Evolutionary conservation across 2,329 filamentous ascomycete genomes (phyloP), one percentile per base, ranked within the genome.

Genomic region (Fusarium armeniacum): DNA sequence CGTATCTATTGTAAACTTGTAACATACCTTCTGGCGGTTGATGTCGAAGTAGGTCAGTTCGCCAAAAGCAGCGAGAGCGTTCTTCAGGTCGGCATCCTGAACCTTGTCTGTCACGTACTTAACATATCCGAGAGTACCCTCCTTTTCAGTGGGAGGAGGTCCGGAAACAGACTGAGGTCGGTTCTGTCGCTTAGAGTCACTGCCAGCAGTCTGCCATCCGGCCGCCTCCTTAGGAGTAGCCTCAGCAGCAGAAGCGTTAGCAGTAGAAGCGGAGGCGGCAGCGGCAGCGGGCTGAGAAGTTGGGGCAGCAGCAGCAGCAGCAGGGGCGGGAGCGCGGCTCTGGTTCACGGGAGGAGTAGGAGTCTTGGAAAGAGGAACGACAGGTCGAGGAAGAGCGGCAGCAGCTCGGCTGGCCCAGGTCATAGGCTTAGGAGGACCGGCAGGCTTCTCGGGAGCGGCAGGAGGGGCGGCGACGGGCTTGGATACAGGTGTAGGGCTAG

Each of bases 51-150:
- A 90, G 58, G 85, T 84, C 60, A 94, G 80, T 76, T 91, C 87
- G 69, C 93, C 91, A 72, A 90, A 94, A 73, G 90, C 88, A 73
- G 89, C 85, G 53, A 99, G 84, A 56, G 89, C 86, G 55, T 86
- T 85, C 79, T 87, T 91, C 63, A 99, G 85, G 47, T 93, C 88
- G 41, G 89, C 87, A 16, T 90, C 87, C 77, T 93, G 88, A 54
- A 99, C 90, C 82, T 94, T 94, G 35, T 97, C 94, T 51, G 90
- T 95, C 51, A 98, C 95, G 75, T 95, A 97, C 85, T 97, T 97
- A 81, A 99, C 93, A 81, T 98, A 98, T 22, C 92, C 96, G 73
- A 94, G 88, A 56, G 90, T 90, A 67, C 89, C 89, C 68, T 95
- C 91, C 76, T 93, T 91, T 76, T 94, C 92, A 47, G 83, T 78